Percentiles rank a stretch among this genome's conserved stretches.
phyloP scores from a whole-genome alignment of 2,329 filamentous ascomycete genomes.

The Niveomyces coronatus region DNA sequence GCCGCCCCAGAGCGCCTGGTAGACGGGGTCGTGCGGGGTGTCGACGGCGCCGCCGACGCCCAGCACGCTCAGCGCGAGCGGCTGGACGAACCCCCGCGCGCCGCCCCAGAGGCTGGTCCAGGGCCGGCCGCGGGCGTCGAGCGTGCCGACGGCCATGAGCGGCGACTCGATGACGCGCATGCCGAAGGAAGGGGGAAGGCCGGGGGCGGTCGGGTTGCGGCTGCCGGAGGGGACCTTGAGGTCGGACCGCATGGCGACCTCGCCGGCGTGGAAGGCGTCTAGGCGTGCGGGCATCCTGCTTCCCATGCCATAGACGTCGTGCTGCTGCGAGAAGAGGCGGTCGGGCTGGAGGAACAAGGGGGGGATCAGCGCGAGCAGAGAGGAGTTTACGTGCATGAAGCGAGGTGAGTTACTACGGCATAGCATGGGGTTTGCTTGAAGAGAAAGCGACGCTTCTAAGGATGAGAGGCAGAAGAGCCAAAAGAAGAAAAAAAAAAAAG shows the following conservation, averaged over 20 bases:
- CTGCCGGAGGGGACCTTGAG: conserved; percentile 43
- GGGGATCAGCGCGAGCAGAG: conserved; percentile 3
- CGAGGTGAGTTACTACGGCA: not conserved
- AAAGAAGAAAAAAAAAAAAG: too few species aligned
- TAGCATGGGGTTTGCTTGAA: too few species aligned
- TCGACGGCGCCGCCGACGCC: conserved; percentile 55
- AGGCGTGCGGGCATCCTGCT: conserved; percentile 19
- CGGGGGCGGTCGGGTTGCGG: conserved; percentile 59
- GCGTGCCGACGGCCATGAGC: conserved; percentile 61
- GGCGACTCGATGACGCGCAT: conserved; percentile 51
- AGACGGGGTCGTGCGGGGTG: conserved; percentile 56
- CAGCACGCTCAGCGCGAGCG: conserved; percentile 52
- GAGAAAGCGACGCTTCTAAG: too few species aligned
- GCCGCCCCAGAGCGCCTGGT: conserved; percentile 45
- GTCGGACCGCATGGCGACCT: conserved; percentile 52
- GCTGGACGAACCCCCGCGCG: conserved; percentile 53
- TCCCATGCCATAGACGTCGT: not conserved
- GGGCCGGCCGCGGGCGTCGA: conserved; percentile 54
- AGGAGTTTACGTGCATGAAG: conserved; percentile 5
- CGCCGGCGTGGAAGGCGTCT: conserved; percentile 52
- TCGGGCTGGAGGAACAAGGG: conserved; percentile 3
- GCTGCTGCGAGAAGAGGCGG: conserved; percentile 1
- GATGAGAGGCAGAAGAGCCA: too few species aligned
- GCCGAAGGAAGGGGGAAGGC: conserved; percentile 51
- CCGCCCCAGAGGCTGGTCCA: conserved; percentile 80